Base-by-base conservation (phyloP, 2,329 filamentous ascomycete species). In the Cladosporium sp. region DNA sequence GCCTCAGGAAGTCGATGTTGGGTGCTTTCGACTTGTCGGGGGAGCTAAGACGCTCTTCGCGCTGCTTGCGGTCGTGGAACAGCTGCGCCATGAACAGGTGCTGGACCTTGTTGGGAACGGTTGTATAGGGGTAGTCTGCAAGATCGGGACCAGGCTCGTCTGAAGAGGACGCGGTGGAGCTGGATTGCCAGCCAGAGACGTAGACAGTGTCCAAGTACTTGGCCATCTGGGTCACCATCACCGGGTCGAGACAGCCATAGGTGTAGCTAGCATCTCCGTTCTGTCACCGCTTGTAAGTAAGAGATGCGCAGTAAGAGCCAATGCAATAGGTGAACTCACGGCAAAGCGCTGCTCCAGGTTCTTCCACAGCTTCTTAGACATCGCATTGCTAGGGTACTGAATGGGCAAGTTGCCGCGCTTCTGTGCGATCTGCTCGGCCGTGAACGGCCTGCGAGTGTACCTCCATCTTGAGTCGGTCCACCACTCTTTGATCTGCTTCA, bases 41-140 rank as follows among this genome's bases (percentile, higher is more conserved):
- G 7, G 80, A 84, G 59, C 82, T 86, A 49, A 97, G 75, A 55
- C 93, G 89, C 73, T 97, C 93, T 72, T 97, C 90, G 60, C 93
- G 86, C 75, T 98, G 93, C 76, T 98, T 98, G 67, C 93, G 88
- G 80, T 98, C 93, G 76, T 98, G 93, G 86, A 98, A 98, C 53
- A 97, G 84, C 75, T 98, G 93, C 11, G 93, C 92, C 83, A 95
- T 91, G 83, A 95, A 98, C 49, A 98, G 83, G 69, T 98, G 93
- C 68, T 88, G 83, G 60, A 98, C 93, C 75, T 98, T 98, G 79
- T 97, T 95, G 49, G 93, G 93, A 18, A 98, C 93, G 41, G 93
- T 98, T 61, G 93, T 95, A 64, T 75, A 76, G 9, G 93, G 92
- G 74, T 98, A 98, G 72, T 98, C 93, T 59, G 93, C 93, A 72